A percentile compares a stretch with the other conserved stretches of the same genome.
Conservation (phyloP, 768 basidiomycete genomes). For the Lactarius hengduanensis region DNA sequence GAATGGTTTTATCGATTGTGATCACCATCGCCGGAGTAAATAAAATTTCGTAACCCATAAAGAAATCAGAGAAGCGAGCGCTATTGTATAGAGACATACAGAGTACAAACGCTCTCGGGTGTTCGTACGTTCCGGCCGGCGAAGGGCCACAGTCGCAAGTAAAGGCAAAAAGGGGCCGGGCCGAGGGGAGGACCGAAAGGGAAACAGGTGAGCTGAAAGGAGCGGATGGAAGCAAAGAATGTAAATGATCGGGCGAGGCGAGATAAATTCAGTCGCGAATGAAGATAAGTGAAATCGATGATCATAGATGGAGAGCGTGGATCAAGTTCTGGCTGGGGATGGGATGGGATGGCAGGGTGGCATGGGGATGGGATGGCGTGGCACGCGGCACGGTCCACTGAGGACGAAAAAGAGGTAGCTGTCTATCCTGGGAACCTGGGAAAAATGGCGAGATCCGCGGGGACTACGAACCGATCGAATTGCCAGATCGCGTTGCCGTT, state of each 20-base stretch:
- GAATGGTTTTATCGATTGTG: conserved; percentile 20
- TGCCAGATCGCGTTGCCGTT: conserved; percentile 26
- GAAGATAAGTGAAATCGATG: conserved; percentile 18
- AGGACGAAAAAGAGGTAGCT: not conserved
- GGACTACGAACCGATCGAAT: conserved; percentile 23
- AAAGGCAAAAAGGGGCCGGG: conserved; percentile 2
- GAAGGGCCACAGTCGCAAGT: not conserved
- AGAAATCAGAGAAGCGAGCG: not conserved
- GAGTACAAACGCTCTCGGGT: not conserved
- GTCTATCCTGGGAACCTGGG: conserved; percentile 15
- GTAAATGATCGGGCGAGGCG: not conserved
- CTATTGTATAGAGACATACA: not conserved
- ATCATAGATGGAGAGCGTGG: conserved; percentile 7
- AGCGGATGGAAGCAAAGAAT: conserved; percentile 15
- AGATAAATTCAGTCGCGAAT: not conserved
- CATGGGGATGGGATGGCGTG: not conserved
- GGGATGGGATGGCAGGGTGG: not conserved
- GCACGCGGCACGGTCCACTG: not conserved
- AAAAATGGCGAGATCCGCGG: conserved; percentile 27
- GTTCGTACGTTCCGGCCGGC: not conserved
- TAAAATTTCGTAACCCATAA: conserved; percentile 4
- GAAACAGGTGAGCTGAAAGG: conserved; percentile 15
- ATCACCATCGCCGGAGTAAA: conserved; percentile 12
- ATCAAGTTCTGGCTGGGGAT: conserved; percentile 2
- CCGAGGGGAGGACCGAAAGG: not conserved